Evolutionary conservation across 352 stramenopile species (phyloP).

Genomic region (Globisporangium iwayamae): DNA sequence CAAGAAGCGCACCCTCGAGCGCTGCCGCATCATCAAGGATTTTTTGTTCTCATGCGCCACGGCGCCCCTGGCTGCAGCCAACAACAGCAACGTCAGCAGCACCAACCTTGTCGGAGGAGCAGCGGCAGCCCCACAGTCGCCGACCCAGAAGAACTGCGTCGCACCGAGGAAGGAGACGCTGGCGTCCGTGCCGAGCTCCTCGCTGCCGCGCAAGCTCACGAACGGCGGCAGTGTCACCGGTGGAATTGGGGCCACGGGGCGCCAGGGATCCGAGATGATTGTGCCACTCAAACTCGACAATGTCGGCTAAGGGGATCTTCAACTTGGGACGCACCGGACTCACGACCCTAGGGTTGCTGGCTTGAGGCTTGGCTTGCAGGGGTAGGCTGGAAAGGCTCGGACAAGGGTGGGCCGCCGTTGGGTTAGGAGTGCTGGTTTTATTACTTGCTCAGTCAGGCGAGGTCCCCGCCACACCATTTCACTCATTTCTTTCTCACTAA

Average conservation of each 20-base stretch:
- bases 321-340: neutral
- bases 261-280: conserved; percentile 4
- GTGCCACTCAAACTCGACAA: conserved; percentile 8
- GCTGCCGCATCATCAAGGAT: conserved; percentile 55
- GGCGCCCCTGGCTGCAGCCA: neutral
- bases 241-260: neutral
- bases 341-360: neutral
- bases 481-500: conserved; percentile 3
- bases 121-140: neutral
- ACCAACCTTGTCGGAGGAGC: neutral
- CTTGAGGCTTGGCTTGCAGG: neutral
- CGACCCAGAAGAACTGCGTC: conserved; percentile 5
- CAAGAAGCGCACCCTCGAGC: conserved; percentile 52
- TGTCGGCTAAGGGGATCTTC: neutral
- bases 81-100: neutral
- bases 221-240: neutral
- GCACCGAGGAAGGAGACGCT: conserved; percentile 11
- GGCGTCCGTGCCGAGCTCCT: conserved; percentile 19
- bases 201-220: conserved; percentile 20
- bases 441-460: conserved; percentile 4
- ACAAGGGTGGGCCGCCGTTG: neutral
- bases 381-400: too few species aligned
- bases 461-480: conserved; percentile 1
- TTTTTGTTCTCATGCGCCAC: conserved; percentile 31
- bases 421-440: conserved; percentile 3